Evolutionary conservation across 1,139 yeast genomes (phyloP).

Genomic region (Yueomyces sp.): DNA sequence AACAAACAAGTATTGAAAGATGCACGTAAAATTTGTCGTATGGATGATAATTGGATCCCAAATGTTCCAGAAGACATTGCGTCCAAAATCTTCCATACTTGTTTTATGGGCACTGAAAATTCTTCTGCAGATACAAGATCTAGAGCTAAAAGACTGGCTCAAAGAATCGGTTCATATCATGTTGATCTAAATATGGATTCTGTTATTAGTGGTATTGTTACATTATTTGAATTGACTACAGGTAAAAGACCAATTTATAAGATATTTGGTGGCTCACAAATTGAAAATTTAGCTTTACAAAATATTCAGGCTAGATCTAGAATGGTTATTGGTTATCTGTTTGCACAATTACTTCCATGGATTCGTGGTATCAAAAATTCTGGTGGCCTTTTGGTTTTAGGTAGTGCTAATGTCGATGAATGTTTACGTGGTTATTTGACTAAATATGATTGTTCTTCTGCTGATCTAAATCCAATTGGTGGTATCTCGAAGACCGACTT

Average conservation of each 20-base stretch:
- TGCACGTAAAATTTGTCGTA: conserved; percentile 48
- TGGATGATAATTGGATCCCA: conserved; percentile 50
- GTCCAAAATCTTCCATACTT: conserved; percentile 64
- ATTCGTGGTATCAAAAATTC: conserved; percentile 48
- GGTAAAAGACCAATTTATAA: conserved; percentile 82
- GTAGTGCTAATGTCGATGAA: conserved; percentile 97
- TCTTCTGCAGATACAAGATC: conserved; percentile 77
- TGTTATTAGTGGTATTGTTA: conserved; percentile 60
- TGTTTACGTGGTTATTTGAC: conserved; percentile 90
- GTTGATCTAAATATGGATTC: conserved; percentile 85
- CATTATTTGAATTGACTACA: conserved; percentile 75
- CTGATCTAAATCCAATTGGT: conserved; percentile 95
- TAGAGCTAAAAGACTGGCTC: conserved; percentile 72
- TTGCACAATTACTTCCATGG: conserved; percentile 95
- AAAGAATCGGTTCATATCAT: conserved; percentile 75
- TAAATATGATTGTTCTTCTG: conserved; percentile 92
- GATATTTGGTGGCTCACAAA: conserved; percentile 83
- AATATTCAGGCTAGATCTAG: conserved; percentile 91
- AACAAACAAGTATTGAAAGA: conserved; percentile 66
- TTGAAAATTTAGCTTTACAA: conserved; percentile 87
- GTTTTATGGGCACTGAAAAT: conserved; percentile 92
- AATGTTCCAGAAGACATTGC: conserved; percentile 66
- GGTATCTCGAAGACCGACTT: conserved; percentile 91
- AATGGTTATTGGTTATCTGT: conserved; percentile 85
- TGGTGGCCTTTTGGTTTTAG: conserved; percentile 74